Evolutionary conservation across 129 eudicot species (phyloP), one percentile per base, ranked within the genome.

Genomic region (Erigeron canadensis): DNA sequence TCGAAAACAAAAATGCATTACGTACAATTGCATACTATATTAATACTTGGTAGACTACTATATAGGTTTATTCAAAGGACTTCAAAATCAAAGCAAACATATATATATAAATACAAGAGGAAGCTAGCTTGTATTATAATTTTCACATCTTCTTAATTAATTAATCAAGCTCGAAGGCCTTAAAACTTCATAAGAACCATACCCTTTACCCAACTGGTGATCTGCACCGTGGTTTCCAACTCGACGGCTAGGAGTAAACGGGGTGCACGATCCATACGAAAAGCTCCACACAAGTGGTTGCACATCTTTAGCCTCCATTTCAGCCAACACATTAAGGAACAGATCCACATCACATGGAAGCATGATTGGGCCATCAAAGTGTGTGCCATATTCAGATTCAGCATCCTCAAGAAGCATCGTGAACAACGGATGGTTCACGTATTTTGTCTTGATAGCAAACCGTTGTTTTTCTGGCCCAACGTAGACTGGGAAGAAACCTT

Each of bases 321-420:
- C 85, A 47, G 81, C 87, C 75, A 91, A 69, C 39, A 91, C 79
- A 21, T 81, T 74, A 70, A 59, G 79, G 45, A 91, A 91, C 41
- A 82, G 78, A 73, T 81, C 80, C 0, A 91, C 94, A 12, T 88
- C 91, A 69, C 97, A 91, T 0, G 97, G 96, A 38, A 91, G 83
- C 71, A 53, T 38, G 1, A 91, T 75, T 58, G 97, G 97, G 1
- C 97, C 97, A 5, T 84, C 80, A 22, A 82, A 81, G 1, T 37
- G 43, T 55, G 71, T 84, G 1, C 97, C 97, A 50, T 91, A 91
- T 63, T 86, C 89, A 45, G 40, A 21, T 65, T 86, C 91, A 6
- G 98, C 96, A 63, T 91, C 95, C 62, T 91, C 96, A 6, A 91
- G 81, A 55, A 91, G 72, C 87, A 78, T 75, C 80, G 75, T 70